Conservation (phyloP, 108 stramenopile species). For the Cylindrotheca fusiformis region DNA sequence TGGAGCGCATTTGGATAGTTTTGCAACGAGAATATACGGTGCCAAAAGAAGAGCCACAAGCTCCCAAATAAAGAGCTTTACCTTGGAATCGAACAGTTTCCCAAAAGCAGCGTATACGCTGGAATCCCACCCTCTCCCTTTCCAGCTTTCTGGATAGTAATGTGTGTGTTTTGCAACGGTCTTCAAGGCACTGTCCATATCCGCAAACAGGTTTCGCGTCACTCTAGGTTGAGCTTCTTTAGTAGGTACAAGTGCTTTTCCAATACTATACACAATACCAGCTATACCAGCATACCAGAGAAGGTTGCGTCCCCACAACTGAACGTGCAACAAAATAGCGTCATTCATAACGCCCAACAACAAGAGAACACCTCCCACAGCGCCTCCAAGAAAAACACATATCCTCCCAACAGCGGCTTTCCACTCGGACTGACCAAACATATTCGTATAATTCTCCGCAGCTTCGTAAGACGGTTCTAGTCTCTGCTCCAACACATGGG, state of each 20-base stretch:
- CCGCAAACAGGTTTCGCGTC: slow-evolving; percentile 52
- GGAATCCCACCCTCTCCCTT: slow-evolving; percentile 61
- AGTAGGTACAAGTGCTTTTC: slow-evolving; percentile 71
- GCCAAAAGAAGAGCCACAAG: slow-evolving; percentile 80
- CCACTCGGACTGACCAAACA: slow-evolving; percentile 82
- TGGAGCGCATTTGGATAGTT: slow-evolving; percentile 81
- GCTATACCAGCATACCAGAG: slow-evolving; percentile 89
- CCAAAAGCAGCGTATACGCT: slow-evolving; percentile 64
- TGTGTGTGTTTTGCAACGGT: slow-evolving; percentile 84
- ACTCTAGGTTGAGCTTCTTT: slow-evolving; percentile 48
- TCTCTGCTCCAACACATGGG: slow-evolving; percentile 86
- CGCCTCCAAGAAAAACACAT: slow-evolving; percentile 90
- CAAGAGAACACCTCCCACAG: slow-evolving; percentile 88
- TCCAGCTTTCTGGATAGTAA: slow-evolving; percentile 88
- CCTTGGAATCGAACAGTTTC: slow-evolving; percentile 85
- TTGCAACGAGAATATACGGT: slow-evolving; percentile 86
- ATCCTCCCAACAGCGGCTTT: slow-evolving; percentile 70
- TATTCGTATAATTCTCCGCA: slow-evolving; percentile 79
- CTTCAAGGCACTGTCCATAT: slow-evolving; percentile 68
- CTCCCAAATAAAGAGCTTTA: slow-evolving; percentile 71
- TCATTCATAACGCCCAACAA: slow-evolving; percentile 88
- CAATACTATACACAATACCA: slow-evolving; percentile 78
- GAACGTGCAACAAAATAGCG: slow-evolving; percentile 90
- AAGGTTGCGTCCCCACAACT: slow-evolving; percentile 89
- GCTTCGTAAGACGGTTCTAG: slow-evolving; percentile 81